Evolutionary conservation across 2,329 filamentous ascomycete species (phyloP), one percentile per base, ranked within the genome.

Genomic region (Cladophialophora exuberans): DNA sequence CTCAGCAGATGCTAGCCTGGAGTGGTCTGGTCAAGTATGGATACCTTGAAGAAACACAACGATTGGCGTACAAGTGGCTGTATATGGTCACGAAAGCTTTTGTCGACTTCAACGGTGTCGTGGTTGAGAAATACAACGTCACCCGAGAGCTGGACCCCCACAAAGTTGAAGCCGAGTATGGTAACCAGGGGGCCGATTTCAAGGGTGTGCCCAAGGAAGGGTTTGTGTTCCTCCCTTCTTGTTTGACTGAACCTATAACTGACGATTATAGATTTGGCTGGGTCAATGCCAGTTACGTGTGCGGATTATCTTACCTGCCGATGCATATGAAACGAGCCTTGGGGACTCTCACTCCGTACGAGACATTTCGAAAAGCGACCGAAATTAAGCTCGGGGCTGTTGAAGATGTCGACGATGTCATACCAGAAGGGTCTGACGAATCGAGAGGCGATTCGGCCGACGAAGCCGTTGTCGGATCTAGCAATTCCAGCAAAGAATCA

Each of bases 21-120:
- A 92, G 90, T 1, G 94, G 92, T 2, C 78, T 99, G 56, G 83
- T 91, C 66, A 87, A 92, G 15, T 99, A 97, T 69, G 91, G 92
- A 51, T 97, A 96, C 70, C 85, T 87, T 23, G 89, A 93, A 20
- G 92, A 97, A 59, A 91, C 91, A 1, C 89, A 96, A 74, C 81
- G 91, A 28, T 75, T 99, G 61, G 89, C 90, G 0, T 99, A 99
- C 74, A 91, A 94, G 73, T 99, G 94, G 94, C 76, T 97, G 49
- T 96, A 92, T 71, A 97, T 97, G 93, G 91, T 97, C 67, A 97
- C 90, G 55, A 97, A 96, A 74, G 92, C 94, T 0, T 97, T 97
- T 75, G 92, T 97, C 57, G 93, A 99, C 72, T 97, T 93, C 79
- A 97, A 97, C 69, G 94, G 94, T 33, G 91, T 97, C 6, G 93